A percentile compares a stretch with the other conserved stretches of the same genome.
Evolutionary conservation across 352 stramenopile genomes (phyloP).

Genomic region (Globisporangium barbulae): DNA sequence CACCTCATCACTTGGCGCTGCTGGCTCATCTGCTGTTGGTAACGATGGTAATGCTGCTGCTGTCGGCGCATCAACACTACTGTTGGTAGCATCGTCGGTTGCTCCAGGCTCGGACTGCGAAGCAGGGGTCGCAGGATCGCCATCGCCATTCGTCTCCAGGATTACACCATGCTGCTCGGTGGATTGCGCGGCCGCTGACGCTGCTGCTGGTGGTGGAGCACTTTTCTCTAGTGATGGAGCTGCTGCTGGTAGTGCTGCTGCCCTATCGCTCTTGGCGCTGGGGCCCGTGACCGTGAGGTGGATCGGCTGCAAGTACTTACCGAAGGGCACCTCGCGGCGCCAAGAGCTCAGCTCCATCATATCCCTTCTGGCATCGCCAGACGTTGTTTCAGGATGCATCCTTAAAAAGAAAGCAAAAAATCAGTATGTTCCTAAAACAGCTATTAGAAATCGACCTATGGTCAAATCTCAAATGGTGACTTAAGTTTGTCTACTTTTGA

Average conservation of each 20-base stretch:
- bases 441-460: no score
- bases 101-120: background rate
- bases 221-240: background rate
- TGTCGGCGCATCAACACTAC: background rate
- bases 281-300: conserved; percentile 24
- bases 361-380: no score
- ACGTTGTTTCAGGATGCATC: background rate
- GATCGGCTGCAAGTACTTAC: conserved; percentile 44
- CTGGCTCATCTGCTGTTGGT: background rate
- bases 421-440: no score
- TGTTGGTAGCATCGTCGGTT: background rate
- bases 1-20: background rate
- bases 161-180: background rate
- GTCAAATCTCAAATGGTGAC: no score
- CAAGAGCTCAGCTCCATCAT: conserved; percentile 15
- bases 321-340: conserved; percentile 24
- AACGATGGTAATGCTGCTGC: background rate
- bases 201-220: conserved; percentile 8
- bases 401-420: no score
- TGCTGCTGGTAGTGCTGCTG: background rate
- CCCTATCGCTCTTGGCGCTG: background rate
- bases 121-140: background rate
- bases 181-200: background rate
- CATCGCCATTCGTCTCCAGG: background rate
- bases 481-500: no score